Evolutionary conservation across 2,329 filamentous ascomycete species (phyloP).

Genomic region (Nannizziopsis arthrosporioides): DNA sequence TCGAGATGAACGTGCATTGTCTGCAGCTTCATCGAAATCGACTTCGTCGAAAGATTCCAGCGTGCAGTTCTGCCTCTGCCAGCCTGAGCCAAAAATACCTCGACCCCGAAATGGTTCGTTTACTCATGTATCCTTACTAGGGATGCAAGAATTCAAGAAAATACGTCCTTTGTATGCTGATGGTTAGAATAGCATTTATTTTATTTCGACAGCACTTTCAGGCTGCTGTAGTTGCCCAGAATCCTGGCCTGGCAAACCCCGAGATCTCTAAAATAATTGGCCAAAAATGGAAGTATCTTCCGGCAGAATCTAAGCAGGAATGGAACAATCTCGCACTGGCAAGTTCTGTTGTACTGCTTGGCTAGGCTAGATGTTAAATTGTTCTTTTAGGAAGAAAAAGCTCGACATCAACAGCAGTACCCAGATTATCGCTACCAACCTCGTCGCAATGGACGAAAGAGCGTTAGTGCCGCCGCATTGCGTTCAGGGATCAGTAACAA

Average conservation of each 20-base stretch:
- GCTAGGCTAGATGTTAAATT: conserved; percentile 14
- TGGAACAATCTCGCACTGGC: conserved; percentile 87
- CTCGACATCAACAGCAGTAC: conserved; percentile 76
- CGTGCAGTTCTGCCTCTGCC: conserved; percentile 54
- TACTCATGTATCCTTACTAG: background rate
- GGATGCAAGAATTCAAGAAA: background rate
- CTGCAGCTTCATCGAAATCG: conserved; percentile 27
- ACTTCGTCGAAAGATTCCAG: conserved; percentile 31
- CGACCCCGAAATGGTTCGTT: conserved; percentile 57
- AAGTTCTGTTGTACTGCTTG: conserved; percentile 16
- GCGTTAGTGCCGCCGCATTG: conserved; percentile 27
- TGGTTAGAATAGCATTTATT: conserved; percentile 67
- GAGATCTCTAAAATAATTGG: conserved; percentile 97
- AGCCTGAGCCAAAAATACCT: conserved; percentile 59
- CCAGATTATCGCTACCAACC: conserved; percentile 93
- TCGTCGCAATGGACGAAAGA: conserved; percentile 52
- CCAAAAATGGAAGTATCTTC: conserved; percentile 73
- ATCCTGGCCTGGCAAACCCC: conserved; percentile 86
- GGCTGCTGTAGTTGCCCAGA: conserved; percentile 62
- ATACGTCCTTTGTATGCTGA: conserved; percentile 16
- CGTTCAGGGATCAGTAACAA: conserved; percentile 29
- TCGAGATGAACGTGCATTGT: conserved; percentile 18
- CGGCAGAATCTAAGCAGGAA: conserved; percentile 60
- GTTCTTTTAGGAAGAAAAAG: conserved; percentile 62
- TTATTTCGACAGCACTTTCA: conserved; percentile 92